Evolutionary conservation across 257 asterid genomes (phyloP).

Genomic region (Jasminum sambac): DNA sequence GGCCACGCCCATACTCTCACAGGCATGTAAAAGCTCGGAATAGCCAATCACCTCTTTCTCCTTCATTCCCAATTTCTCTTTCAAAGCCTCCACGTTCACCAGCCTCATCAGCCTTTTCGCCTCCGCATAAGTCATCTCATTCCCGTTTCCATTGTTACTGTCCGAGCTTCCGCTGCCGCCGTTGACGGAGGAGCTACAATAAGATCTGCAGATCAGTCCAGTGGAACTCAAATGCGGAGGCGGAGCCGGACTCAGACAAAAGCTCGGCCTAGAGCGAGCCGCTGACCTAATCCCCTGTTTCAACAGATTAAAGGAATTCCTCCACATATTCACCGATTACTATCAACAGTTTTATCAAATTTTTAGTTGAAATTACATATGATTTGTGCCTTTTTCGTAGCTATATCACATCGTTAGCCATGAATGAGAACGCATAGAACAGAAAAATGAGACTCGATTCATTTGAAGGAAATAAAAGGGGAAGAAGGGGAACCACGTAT

Average conservation of each 20-base stretch:
- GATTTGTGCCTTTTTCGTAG: not conserved
- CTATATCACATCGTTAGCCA: slow-evolving; percentile 4
- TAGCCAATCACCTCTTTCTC: slow-evolving; percentile 65
- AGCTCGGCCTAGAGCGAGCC: slow-evolving; percentile 18
- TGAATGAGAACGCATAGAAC: not conserved
- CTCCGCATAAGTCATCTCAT: slow-evolving; percentile 61
- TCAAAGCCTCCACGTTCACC: slow-evolving; percentile 77
- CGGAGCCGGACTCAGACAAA: not conserved
- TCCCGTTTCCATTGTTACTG: slow-evolving; percentile 19
- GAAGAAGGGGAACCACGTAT: not conserved
- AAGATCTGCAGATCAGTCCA: slow-evolving; percentile 22
- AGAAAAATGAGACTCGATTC: not conserved
- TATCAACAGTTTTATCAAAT: not conserved
- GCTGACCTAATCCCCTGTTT: slow-evolving; percentile 32
- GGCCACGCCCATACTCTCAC: slow-evolving; percentile 71
- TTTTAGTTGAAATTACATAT: not conserved
- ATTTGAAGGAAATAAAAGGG: not conserved
- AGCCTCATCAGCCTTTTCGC: slow-evolving; percentile 88
- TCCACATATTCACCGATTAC: slow-evolving; percentile 47
- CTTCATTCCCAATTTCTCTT: slow-evolving; percentile 73
- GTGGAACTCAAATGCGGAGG: slow-evolving; percentile 15
- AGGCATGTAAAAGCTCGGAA: slow-evolving; percentile 58
- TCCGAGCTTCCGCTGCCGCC: slow-evolving; percentile 23
- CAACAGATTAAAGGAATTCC: slow-evolving; percentile 39
- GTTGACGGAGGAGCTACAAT: slow-evolving; percentile 30